Evolutionary conservation across 2,329 filamentous ascomycete genomes (phyloP).

Genomic region (Fusarium clavum): DNA sequence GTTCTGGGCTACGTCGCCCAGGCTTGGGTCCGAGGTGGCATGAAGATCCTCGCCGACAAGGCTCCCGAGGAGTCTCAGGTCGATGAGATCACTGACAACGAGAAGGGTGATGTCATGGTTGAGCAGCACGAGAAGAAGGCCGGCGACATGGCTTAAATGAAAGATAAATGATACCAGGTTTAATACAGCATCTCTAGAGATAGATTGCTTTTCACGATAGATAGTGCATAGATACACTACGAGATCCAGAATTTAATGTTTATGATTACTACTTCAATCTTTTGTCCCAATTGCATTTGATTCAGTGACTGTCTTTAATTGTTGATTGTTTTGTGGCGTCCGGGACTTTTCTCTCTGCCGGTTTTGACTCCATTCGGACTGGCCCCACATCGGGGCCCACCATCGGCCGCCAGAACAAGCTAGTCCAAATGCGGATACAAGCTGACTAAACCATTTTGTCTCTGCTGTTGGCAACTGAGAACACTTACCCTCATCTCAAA

Average conservation of each 20-base stretch:
- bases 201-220: slow-evolving; percentile 7
- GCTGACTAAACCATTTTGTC: not conserved
- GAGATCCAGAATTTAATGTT: slow-evolving; percentile 30
- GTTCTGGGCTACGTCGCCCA: slow-evolving; percentile 37
- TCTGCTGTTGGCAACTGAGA: not conserved
- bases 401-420: not conserved
- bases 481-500: not conserved
- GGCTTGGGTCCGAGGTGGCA: slow-evolving; percentile 38
- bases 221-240: slow-evolving; percentile 1
- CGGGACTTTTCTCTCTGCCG: not conserved
- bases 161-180: not conserved
- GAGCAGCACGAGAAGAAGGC: slow-evolving; percentile 42
- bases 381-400: not conserved
- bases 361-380: not conserved
- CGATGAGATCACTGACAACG: slow-evolving; percentile 8
- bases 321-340: not conserved
- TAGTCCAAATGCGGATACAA: rapidly evolving
- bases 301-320: not conserved
- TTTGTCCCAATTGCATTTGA: not conserved
- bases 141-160: slow-evolving; percentile 20
- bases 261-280: slow-evolving; percentile 4
- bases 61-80: not conserved
- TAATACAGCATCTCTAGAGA: not conserved
- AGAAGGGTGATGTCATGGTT: slow-evolving; percentile 24
- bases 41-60: slow-evolving; percentile 29